These are phyloP conservation scores for Pythium brassicae DNA, from an alignment of 352 stramenopile species.

Conservation along the genomic window DNA sequence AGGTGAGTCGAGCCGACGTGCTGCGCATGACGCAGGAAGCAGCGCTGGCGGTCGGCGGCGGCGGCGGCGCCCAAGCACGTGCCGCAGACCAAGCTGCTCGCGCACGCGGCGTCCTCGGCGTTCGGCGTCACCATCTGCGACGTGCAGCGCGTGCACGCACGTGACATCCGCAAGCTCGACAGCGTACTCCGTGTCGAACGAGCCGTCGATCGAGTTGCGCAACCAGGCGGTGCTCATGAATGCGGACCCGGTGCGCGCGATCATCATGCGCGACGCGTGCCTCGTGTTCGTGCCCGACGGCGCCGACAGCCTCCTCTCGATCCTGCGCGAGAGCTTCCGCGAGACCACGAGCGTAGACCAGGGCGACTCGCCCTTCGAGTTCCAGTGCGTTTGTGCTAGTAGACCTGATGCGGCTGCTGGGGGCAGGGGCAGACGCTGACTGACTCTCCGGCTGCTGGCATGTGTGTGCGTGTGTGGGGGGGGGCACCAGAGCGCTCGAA, in stretches of 20 bases:
- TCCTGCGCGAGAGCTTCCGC: slow-evolving; percentile 38
- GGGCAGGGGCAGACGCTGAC: no score
- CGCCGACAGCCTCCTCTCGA: slow-evolving; percentile 33
- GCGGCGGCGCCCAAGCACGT: background rate
- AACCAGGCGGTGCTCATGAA: slow-evolving; percentile 48
- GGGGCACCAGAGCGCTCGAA: slow-evolving; percentile 38
- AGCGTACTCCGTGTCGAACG: slow-evolving; percentile 59
- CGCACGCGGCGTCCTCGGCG: background rate
- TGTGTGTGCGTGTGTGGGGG: no score
- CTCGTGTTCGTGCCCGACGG: slow-evolving; percentile 45
- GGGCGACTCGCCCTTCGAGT: slow-evolving; percentile 28
- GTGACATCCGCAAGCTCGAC: slow-evolving; percentile 69
- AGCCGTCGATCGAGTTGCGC: slow-evolving; percentile 30
- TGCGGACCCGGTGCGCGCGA: slow-evolving; percentile 36
- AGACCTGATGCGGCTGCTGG: no score
- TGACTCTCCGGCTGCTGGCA: no score
- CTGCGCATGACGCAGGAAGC: slow-evolving; percentile 51
- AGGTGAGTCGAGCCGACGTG: slow-evolving; percentile 56
- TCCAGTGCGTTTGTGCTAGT: slow-evolving; percentile 20
- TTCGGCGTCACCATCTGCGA: background rate
- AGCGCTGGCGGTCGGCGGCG: slow-evolving; percentile 23
- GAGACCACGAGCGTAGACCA: slow-evolving; percentile 15
- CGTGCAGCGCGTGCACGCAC: slow-evolving; percentile 43
- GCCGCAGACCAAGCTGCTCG: slow-evolving; percentile 8
- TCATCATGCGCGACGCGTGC: slow-evolving; percentile 36